Evolutionary conservation across 2,329 filamentous ascomycete genomes (phyloP).

Genomic region (Nothopassalora personata): DNA sequence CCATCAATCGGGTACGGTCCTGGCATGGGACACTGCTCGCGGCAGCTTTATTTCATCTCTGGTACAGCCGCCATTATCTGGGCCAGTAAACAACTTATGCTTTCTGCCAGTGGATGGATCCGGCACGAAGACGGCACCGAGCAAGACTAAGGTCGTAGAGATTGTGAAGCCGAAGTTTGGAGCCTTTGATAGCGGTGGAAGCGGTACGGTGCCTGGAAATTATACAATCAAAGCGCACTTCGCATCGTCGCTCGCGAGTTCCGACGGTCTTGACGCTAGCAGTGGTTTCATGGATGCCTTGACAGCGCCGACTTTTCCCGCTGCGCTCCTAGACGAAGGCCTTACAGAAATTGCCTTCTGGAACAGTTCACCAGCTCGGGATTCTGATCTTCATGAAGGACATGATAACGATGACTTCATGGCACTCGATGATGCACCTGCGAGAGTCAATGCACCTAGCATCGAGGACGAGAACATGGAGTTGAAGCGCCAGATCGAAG

Average conservation of each 20-base stretch:
- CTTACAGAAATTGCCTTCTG: slow-evolving; percentile 34
- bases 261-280: slow-evolving; percentile 17
- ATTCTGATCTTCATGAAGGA: slow-evolving; percentile 3
- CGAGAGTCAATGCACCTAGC: slow-evolving; percentile 3
- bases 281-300: slow-evolving; percentile 38
- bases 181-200: slow-evolving; percentile 37
- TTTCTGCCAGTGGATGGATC: slow-evolving; percentile 60
- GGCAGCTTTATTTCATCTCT: slow-evolving; percentile 63
- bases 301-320: slow-evolving; percentile 40
- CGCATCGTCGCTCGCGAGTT: slow-evolving; percentile 29
- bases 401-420: slow-evolving; percentile 34
- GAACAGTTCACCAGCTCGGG: slow-evolving; percentile 25
- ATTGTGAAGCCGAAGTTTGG: slow-evolving; percentile 77
- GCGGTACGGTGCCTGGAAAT: slow-evolving; percentile 44
- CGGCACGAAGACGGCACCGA: slow-evolving; percentile 13
- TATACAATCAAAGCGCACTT: slow-evolving; percentile 65
- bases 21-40: slow-evolving; percentile 73
- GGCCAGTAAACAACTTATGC: slow-evolving; percentile 75
- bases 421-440: slow-evolving; percentile 27
- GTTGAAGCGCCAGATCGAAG: slow-evolving; percentile 37
- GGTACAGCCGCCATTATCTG: slow-evolving; percentile 60
- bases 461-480: slow-evolving; percentile 27
- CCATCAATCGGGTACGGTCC: slow-evolving; percentile 71
- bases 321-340: slow-evolving; percentile 31
- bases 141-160: slow-evolving; percentile 24